Evolutionary conservation across 441 rosid genomes (phyloP).

Genomic region (Euphorbia corollata): DNA sequence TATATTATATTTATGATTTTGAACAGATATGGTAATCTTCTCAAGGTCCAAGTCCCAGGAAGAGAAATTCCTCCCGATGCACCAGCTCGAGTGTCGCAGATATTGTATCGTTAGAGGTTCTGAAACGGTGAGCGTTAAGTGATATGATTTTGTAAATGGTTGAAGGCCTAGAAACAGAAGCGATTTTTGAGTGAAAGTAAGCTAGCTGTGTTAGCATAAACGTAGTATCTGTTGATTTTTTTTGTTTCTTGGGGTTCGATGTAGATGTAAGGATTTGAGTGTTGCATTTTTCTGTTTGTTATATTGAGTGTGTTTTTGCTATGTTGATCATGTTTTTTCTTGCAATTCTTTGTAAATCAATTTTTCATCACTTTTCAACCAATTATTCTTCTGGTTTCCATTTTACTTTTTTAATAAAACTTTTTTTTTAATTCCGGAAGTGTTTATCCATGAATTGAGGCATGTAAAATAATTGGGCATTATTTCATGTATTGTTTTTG

Average conservation of each 20-base stretch:
- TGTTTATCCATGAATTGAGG: no score
- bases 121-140: not conserved
- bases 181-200: constrained; percentile 9
- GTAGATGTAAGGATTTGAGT: constrained; percentile 3
- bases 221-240: not conserved
- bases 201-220: not conserved
- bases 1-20: not conserved
- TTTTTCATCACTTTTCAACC: not conserved
- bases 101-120: constrained; percentile 44
- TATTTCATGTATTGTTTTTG: no score
- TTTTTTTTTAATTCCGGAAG: no score
- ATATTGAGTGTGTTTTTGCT: not conserved
- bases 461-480: no score
- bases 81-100: constrained; percentile 46
- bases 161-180: constrained; percentile 9
- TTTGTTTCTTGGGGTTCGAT: constrained; percentile 18
- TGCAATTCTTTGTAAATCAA: not conserved
- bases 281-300: not conserved
- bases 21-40: constrained; percentile 55
- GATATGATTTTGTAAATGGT: not conserved
- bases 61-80: constrained; percentile 77
- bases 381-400: not conserved
- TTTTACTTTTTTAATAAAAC: no score
- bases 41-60: constrained; percentile 68
- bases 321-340: not conserved